Evolutionary conservation across 164 flowering plant genomes (phyloP).

Genomic region (Nymphaea colorata): DNA sequence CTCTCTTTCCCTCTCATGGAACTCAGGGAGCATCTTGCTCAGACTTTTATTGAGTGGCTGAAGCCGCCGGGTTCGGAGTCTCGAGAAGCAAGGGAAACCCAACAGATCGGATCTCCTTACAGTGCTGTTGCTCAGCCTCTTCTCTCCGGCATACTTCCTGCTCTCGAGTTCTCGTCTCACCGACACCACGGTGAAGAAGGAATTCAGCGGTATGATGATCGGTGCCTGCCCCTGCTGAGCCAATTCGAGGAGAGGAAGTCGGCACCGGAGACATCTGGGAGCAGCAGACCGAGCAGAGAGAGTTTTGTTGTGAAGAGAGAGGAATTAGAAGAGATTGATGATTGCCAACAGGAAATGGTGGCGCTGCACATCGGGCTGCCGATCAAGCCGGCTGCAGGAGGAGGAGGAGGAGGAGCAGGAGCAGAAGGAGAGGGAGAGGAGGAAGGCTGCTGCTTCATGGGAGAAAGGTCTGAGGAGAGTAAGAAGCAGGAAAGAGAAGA

Average conservation of each 20-base stretch:
- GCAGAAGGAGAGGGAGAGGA: slow-evolving; percentile 3
- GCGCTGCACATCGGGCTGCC: slow-evolving; percentile 74
- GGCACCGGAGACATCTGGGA: slow-evolving; percentile 21
- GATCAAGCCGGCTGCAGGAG: slow-evolving; percentile 8
- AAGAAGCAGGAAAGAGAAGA: slow-evolving; percentile 7
- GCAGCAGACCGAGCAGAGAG: slow-evolving; percentile 3
- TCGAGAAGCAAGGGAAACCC: background rate
- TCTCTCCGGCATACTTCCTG: slow-evolving; percentile 6
- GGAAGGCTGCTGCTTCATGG: background rate
- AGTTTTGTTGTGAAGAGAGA: slow-evolving; percentile 18
- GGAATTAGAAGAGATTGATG: slow-evolving; percentile 27
- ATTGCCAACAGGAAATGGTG: slow-evolving; percentile 10
- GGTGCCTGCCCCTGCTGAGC: slow-evolving; percentile 54
- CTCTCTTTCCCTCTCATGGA: background rate
- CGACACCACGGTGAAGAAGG: slow-evolving; percentile 13
- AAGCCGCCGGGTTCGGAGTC: slow-evolving; percentile 29
- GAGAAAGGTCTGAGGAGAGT: background rate
- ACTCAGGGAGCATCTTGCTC: background rate
- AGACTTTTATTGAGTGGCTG: slow-evolving; percentile 69
- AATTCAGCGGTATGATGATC: slow-evolving; percentile 4
- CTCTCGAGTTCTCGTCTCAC: slow-evolving; percentile 13
- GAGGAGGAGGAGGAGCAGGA: background rate
- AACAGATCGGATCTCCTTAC: slow-evolving; percentile 12
- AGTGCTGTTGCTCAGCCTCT: slow-evolving; percentile 5
- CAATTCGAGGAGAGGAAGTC: slow-evolving; percentile 27